Conservation (phyloP, 257 asterid genomes). For the Ligustrum vulgare region DNA sequence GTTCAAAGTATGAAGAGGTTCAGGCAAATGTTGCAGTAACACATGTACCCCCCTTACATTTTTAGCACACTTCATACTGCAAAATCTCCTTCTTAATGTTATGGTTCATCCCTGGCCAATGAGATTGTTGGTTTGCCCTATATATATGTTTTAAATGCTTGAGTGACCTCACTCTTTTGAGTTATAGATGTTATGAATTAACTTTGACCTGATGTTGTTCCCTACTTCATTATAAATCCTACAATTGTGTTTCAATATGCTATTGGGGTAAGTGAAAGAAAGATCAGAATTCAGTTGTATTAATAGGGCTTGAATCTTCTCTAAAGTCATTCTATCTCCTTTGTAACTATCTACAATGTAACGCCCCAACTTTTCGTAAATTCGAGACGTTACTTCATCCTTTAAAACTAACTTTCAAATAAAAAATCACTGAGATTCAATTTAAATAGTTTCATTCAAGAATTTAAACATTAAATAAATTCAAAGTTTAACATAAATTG, state of each 20-base stretch:
- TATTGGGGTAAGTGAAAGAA: not conserved
- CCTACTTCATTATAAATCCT: not conserved
- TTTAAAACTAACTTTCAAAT: too few relatives aligned
- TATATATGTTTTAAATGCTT: not conserved
- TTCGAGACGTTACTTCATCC: too few relatives aligned
- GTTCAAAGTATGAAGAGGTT: not conserved
- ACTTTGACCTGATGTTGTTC: not conserved
- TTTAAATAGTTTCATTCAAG: too few relatives aligned
- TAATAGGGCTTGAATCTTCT: not conserved
- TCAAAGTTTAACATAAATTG: too few relatives aligned
- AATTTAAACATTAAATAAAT: too few relatives aligned
- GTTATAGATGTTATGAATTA: not conserved
- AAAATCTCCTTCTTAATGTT: too few relatives aligned
- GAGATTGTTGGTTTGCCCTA: not conserved
- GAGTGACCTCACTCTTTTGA: not conserved
- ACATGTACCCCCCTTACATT: too few relatives aligned
- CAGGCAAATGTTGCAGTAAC: not conserved
- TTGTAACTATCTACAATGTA: not conserved
- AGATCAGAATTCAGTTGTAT: not conserved
- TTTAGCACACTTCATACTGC: too few relatives aligned
- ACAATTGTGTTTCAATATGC: not conserved
- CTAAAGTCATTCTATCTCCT: not conserved
- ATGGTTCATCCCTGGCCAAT: not conserved
- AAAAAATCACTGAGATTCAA: too few relatives aligned
- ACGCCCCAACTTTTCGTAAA: too few relatives aligned